These are phyloP conservation scores for Rutstroemia sp. DNA, from an alignment of 2,329 filamentous ascomycete genomes.

Conservation along the genomic window DNA sequence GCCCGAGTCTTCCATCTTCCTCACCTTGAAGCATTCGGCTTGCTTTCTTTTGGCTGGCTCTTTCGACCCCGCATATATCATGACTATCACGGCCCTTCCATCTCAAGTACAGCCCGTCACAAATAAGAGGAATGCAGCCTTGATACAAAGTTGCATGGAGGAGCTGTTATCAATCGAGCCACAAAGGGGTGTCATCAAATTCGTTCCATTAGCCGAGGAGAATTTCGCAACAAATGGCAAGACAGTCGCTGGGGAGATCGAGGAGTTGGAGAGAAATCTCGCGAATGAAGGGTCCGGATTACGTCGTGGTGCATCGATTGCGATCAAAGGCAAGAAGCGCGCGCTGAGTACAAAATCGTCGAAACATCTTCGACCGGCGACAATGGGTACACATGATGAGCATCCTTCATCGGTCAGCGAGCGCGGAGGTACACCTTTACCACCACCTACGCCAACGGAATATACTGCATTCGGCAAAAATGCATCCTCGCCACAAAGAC, in stretches of 20 bases:
- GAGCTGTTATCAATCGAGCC: constrained; percentile 59
- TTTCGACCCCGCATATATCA: constrained; percentile 71
- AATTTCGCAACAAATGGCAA: constrained; percentile 64
- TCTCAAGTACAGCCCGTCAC: constrained; percentile 62
- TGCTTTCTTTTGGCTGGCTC: constrained; percentile 69
- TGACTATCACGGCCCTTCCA: constrained; percentile 66
- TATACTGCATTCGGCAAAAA: constrained; percentile 19
- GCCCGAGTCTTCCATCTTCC: constrained; percentile 64
- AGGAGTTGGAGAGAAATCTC: constrained; percentile 35
- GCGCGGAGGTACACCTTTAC: constrained; percentile 19
- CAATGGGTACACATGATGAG: constrained; percentile 23
- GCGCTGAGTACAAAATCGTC: constrained; percentile 32
- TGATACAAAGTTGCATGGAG: constrained; percentile 69
- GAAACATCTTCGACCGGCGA: constrained; percentile 17
- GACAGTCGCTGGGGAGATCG: constrained; percentile 62
- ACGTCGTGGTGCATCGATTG: constrained; percentile 17
- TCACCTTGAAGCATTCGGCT: constrained; percentile 67
- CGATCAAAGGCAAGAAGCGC: constrained; percentile 27
- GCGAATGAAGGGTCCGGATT: constrained; percentile 10
- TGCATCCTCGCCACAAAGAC: constrained; percentile 23
- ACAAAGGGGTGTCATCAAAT: constrained; percentile 65
- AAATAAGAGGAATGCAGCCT: constrained; percentile 73
- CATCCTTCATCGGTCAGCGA: constrained; percentile 14
- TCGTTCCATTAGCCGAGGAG: constrained; percentile 61
- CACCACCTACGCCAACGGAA: constrained; percentile 14